These are phyloP conservation scores for Paecilomyces niveus DNA, from an alignment of 2,329 filamentous ascomycete species.

Conservation along the genomic window DNA sequence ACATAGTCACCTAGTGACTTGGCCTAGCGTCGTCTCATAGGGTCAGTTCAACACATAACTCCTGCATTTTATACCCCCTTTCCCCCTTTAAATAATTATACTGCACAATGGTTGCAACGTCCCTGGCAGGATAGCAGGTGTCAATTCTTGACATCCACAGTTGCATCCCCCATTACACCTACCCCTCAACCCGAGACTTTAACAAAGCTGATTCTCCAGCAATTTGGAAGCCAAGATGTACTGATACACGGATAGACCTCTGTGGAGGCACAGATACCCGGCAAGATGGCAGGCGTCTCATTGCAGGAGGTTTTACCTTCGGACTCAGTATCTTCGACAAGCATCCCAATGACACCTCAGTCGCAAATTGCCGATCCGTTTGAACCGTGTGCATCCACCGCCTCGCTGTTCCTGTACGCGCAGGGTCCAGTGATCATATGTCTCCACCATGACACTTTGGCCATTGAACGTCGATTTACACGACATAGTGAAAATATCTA, in stretches of 20 bases:
- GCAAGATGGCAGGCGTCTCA: slow-evolving; percentile 51
- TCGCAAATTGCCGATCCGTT: slow-evolving; percentile 47
- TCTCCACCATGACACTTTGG: slow-evolving; percentile 85
- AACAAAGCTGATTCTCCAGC: neutral
- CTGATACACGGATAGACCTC: neutral
- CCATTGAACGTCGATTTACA: slow-evolving; percentile 78
- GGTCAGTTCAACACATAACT: neutral
- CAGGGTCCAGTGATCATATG: slow-evolving; percentile 76
- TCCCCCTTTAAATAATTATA: neutral
- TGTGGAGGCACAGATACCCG: neutral
- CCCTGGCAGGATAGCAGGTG: neutral
- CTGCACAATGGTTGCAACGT: neutral
- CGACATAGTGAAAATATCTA: slow-evolving; percentile 76
- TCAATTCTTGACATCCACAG: neutral
- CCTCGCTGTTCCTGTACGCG: slow-evolving; percentile 82
- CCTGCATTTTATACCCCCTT: neutral
- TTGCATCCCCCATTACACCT: slow-evolving; percentile 1
- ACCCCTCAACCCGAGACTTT: slow-evolving; percentile 4
- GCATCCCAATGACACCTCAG: slow-evolving; percentile 37
- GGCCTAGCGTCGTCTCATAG: neutral
- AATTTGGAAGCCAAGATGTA: neutral
- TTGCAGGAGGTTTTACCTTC: slow-evolving; percentile 55
- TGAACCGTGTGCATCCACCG: slow-evolving; percentile 84
- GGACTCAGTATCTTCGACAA: slow-evolving; percentile 51
- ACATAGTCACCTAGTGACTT: neutral